Evolutionary conservation across 257 asterid genomes (phyloP).

Genomic region (Petunia axillaris): DNA sequence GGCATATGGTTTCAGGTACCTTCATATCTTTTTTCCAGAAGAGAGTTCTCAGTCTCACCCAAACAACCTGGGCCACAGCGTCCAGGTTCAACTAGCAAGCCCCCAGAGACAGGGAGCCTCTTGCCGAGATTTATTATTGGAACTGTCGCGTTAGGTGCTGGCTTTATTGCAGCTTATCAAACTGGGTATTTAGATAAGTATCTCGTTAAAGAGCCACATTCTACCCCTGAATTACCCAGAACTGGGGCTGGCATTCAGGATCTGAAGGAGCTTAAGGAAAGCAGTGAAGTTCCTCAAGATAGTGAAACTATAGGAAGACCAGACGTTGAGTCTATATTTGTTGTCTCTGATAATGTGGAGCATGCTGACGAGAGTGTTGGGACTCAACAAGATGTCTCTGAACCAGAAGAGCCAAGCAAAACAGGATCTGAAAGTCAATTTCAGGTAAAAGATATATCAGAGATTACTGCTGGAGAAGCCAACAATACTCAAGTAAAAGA

Average conservation of each 20-base stretch:
- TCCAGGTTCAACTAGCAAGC: slow-evolving; percentile 45
- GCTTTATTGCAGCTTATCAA: slow-evolving; percentile 65
- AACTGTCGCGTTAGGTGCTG: slow-evolving; percentile 73
- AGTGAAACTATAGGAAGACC: slow-evolving; percentile 36
- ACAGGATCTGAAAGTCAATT: slow-evolving; percentile 44
- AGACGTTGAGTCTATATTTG: slow-evolving; percentile 33
- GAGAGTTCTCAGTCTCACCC: slow-evolving; percentile 58
- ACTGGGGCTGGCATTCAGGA: slow-evolving; percentile 30
- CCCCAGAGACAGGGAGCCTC: slow-evolving; percentile 52
- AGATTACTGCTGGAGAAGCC: slow-evolving; percentile 38
- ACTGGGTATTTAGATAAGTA: slow-evolving; percentile 65
- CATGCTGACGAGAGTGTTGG: slow-evolving; percentile 46
- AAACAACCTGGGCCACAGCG: slow-evolving; percentile 50
- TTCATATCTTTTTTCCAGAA: slow-evolving; percentile 82
- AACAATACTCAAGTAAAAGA: slow-evolving; percentile 43
- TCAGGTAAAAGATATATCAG: slow-evolving; percentile 46
- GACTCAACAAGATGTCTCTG: slow-evolving; percentile 42
- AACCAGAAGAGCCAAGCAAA: slow-evolving; percentile 43
- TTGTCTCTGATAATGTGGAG: slow-evolving; percentile 41
- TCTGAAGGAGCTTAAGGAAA: slow-evolving; percentile 38
- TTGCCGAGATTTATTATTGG: slow-evolving; percentile 63
- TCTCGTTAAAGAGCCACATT: slow-evolving; percentile 54
- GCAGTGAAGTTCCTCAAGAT: slow-evolving; percentile 35
- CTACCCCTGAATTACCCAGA: slow-evolving; percentile 41
- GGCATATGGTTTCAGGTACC: slow-evolving; percentile 64